Evolutionary conservation across 306 rosid species (phyloP).

Genomic region (Vachellia pachyceras): DNA sequence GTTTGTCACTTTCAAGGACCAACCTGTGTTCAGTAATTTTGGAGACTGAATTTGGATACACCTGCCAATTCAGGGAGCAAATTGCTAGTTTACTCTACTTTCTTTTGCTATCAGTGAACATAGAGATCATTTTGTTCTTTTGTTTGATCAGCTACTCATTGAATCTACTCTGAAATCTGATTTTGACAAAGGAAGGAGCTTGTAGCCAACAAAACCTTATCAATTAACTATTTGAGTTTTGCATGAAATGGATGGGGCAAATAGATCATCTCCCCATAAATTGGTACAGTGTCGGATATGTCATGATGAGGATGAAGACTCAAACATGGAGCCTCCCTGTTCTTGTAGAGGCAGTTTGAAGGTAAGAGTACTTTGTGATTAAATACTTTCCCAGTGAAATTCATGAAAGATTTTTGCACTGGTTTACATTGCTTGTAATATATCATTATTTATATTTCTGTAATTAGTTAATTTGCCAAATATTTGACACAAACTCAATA

Average conservation of each 20-base stretch:
- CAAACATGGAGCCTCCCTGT: constrained; percentile 90
- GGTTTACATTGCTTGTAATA: background rate
- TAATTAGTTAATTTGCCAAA: background rate
- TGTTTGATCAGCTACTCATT: constrained; percentile 49
- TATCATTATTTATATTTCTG: background rate
- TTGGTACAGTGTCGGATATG: constrained; percentile 77
- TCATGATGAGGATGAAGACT: constrained; percentile 77
- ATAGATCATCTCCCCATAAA: constrained; percentile 43
- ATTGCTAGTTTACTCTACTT: constrained; percentile 17
- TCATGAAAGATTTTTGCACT: background rate
- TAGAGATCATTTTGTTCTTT: constrained; percentile 52
- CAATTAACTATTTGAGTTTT: constrained; percentile 47
- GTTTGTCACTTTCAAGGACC: background rate
- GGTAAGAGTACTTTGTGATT: constrained; percentile 48
- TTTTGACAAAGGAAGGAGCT: constrained; percentile 42
- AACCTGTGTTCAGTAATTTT: background rate
- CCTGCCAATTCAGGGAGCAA: background rate
- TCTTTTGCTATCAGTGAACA: constrained; percentile 34
- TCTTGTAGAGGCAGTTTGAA: constrained; percentile 89
- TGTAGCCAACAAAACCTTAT: constrained; percentile 37
- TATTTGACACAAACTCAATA: background rate
- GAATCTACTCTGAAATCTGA: constrained; percentile 51
- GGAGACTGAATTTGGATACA: background rate
- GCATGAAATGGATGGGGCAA: constrained; percentile 47
- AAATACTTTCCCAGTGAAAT: constrained; percentile 12